These are phyloP conservation scores for Petunia axillaris DNA, from an alignment of 257 asterid genomes.

Conservation along the genomic window DNA sequence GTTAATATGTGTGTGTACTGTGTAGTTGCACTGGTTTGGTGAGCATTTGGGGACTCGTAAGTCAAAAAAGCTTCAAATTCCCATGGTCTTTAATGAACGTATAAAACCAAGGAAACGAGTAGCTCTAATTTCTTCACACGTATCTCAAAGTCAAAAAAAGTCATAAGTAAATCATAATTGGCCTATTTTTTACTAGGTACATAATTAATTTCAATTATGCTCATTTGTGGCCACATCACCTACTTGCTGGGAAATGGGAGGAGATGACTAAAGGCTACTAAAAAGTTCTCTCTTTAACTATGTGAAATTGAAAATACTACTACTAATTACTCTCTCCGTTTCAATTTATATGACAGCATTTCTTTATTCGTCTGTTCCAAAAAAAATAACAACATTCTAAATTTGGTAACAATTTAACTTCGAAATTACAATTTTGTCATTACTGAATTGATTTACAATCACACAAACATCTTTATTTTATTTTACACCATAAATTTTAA, in stretches of 20 bases:
- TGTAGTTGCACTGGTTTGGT: slow-evolving; percentile 40
- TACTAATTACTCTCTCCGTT: no score
- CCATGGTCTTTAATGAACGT: slow-evolving; percentile 34
- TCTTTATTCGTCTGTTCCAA: no score
- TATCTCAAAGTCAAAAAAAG: slow-evolving; percentile 47
- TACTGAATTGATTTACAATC: no score
- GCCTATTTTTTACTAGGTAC: neutral
- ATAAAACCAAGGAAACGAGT: slow-evolving; percentile 40
- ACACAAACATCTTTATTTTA: no score
- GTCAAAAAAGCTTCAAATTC: slow-evolving; percentile 26
- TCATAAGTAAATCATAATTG: slow-evolving; percentile 32
- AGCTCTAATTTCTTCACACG: slow-evolving; percentile 33
- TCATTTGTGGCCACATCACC: no score
- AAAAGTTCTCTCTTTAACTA: neutral
- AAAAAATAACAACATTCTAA: no score
- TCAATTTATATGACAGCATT: no score
- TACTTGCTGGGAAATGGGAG: neutral
- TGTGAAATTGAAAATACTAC: neutral
- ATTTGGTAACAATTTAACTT: no score
- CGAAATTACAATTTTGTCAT: no score
- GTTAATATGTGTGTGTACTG: neutral
- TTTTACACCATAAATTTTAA: no score
- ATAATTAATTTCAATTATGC: neutral
- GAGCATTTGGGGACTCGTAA: slow-evolving; percentile 41
- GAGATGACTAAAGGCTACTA: neutral